These are phyloP conservation scores for Camellia japonica DNA, from an alignment of 148 eudicot species.

Conservation along the genomic window DNA sequence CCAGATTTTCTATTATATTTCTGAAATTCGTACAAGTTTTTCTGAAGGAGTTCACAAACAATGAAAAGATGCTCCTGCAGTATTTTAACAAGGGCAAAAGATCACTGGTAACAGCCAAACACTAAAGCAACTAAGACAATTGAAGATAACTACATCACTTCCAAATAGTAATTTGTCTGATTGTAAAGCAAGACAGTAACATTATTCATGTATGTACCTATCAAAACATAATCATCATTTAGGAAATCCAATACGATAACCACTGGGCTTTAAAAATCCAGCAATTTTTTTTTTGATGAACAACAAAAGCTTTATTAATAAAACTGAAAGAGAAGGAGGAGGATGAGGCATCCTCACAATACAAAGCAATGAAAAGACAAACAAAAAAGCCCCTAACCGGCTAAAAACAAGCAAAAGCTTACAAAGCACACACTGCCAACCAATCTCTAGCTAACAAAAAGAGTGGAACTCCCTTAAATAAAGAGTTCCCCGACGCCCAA, in stretches of 20 bases:
- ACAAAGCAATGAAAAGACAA: too few relatives aligned
- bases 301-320: too few relatives aligned
- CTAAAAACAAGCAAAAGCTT: too few relatives aligned
- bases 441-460: too few relatives aligned
- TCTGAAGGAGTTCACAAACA: slow-evolving; percentile 83
- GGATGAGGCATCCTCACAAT: too few relatives aligned
- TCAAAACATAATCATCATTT: background rate
- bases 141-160: background rate
- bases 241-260: background rate
- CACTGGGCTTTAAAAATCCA: background rate
- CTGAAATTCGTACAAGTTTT: slow-evolving; percentile 92
- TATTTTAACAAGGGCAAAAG: background rate
- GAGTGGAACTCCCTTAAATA: too few relatives aligned
- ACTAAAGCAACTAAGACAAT: background rate
- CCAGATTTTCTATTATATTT: slow-evolving; percentile 79
- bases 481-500: too few relatives aligned
- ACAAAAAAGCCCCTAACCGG: too few relatives aligned
- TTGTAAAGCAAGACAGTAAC: background rate
- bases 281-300: too few relatives aligned
- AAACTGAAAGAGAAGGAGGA: too few relatives aligned
- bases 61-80: slow-evolving; percentile 89
- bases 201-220: background rate
- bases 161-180: background rate
- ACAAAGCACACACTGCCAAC: too few relatives aligned
- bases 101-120: background rate